phyloP scores from a whole-genome alignment of 2,329 filamentous ascomycete genomes.

The Verticillium nonalfalfae region DNA sequence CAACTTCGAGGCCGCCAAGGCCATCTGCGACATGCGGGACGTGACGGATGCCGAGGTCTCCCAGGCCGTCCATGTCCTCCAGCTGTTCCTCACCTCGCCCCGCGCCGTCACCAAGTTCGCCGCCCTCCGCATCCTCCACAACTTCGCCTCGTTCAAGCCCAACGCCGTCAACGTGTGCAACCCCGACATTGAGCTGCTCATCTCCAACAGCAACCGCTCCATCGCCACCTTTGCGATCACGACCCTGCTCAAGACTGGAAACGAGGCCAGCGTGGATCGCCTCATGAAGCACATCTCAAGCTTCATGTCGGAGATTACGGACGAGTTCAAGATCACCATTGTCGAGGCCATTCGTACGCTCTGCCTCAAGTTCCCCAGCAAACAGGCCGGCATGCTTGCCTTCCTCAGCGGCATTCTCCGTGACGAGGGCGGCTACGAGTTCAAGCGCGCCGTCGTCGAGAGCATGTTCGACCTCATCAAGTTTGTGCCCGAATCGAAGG shows the following conservation, averaged over 20 bases:
- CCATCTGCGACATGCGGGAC: slow-evolving; percentile 91
- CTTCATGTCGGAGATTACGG: slow-evolving; percentile 98
- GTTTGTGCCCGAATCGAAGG: slow-evolving; percentile 85
- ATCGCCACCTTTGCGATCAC: slow-evolving; percentile 99
- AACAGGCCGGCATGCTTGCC: slow-evolving; percentile 94
- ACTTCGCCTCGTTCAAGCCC: slow-evolving; percentile 95
- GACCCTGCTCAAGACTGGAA: slow-evolving; percentile 94
- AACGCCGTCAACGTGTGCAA: slow-evolving; percentile 90
- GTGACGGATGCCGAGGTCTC: slow-evolving; percentile 86
- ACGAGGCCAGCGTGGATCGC: slow-evolving; percentile 92
- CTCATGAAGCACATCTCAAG: slow-evolving; percentile 98
- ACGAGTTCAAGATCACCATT: slow-evolving; percentile 99
- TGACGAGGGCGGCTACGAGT: slow-evolving; percentile 96
- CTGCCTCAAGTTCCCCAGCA: slow-evolving; percentile 95
- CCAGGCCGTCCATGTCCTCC: slow-evolving; percentile 89
- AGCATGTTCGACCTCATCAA: slow-evolving; percentile 99
- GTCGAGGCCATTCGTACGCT: slow-evolving; percentile 96
- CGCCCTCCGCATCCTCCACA: slow-evolving; percentile 91
- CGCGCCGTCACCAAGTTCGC: slow-evolving; percentile 96
- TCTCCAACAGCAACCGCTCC: slow-evolving; percentile 93
- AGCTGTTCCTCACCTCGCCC: slow-evolving; percentile 93
- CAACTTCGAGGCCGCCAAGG: slow-evolving; percentile 98
- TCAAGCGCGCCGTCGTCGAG: slow-evolving; percentile 95
- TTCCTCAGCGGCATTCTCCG: slow-evolving; percentile 96
- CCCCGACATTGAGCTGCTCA: slow-evolving; percentile 92